Base-by-base conservation (phyloP, 2,329 filamentous ascomycete genomes). In the Apiospora sp. region DNA sequence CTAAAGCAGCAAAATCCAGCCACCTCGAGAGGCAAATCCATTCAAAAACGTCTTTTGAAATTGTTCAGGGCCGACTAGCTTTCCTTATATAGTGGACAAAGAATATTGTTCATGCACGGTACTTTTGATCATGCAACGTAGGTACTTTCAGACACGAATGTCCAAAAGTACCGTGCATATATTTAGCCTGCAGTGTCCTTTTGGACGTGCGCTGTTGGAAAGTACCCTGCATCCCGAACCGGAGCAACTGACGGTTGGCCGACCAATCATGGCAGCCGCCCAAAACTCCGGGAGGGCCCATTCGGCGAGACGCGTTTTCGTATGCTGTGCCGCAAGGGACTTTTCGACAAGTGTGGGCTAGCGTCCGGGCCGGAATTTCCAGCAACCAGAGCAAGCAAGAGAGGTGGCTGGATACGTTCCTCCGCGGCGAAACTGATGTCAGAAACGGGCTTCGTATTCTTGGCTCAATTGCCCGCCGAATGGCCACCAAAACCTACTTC, bases 41-140 rank as follows among this genome's bases (percentile, higher is more conserved):
- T 22, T 14, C 12, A 14, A 30, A 22, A 16, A 0, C 5, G 2
- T 5, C 19, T 37, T 37, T 5, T 13, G 27, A 24, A 22, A 7
- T 58, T 58, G 3, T 22, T 6, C 16, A 7, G 30, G 54, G 27
- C 30, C 16, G 8, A 12, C 54, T 37, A 27, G 6, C 4, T 22
- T 34, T 6, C 10, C 10, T 64, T 41, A 37, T 64, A 41, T 64
- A 41, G 30, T 24, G 34, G 7, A 8, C 19, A 7, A 8, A 6
- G 10, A 4, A 4, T 6, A 1, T 24, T 41, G 8, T n/a, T 37
- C 58, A 64, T 64, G 58, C 58, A n/a, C 58, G 34, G 58, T 37
- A 64, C 58, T 64, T 64, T 64, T n/a, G 34, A n/a, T 12, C 58
- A 22, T 64, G 58, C 34, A 64, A 8, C 19, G 58, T n/a, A n/a